Conservation (phyloP, 2,329 filamentous ascomycete genomes). For the Sporothrix protearum region DNA sequence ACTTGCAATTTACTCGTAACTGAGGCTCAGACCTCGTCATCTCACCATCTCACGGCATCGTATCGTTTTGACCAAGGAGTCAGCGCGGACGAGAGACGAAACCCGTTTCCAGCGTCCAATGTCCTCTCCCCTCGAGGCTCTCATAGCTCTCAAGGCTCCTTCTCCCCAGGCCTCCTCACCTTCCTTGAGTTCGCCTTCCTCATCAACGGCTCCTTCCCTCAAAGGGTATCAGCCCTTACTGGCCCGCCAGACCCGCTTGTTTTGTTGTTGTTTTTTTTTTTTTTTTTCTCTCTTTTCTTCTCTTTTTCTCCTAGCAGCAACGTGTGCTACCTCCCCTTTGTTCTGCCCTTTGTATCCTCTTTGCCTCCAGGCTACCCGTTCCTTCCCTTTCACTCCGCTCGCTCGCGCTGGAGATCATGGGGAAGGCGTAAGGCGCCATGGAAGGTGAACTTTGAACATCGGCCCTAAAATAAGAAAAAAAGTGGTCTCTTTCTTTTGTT, state of each 20-base stretch:
- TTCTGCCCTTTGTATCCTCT: too few species aligned
- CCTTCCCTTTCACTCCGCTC: not conserved
- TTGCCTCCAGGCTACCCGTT: not conserved
- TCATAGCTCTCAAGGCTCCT: not conserved
- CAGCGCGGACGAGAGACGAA: not conserved
- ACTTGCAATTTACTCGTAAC: not conserved
- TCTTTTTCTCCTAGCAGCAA: too few species aligned
- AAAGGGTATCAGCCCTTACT: constrained; percentile 4
- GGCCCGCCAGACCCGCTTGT: not conserved
- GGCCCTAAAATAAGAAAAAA: not conserved
- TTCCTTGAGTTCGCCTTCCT: not conserved
- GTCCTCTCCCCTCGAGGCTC: not conserved
- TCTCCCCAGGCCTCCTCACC: too few species aligned
- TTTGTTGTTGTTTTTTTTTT: too few species aligned
- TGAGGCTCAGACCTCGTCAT: not conserved
- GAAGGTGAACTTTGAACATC: not conserved
- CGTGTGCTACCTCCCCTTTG: not conserved
- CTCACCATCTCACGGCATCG: constrained; percentile 5
- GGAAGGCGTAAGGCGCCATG: constrained; percentile 5
- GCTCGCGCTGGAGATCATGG: constrained; percentile 2
- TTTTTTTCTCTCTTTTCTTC: not conserved
- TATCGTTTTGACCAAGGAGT: not conserved
- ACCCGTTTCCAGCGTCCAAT: not conserved
- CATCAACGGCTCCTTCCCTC: constrained; percentile 10
- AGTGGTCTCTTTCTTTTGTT: not conserved